phyloP scores from a whole-genome alignment of 2,329 filamentous ascomycete genomes.

The Colletotrichum falcatum region DNA sequence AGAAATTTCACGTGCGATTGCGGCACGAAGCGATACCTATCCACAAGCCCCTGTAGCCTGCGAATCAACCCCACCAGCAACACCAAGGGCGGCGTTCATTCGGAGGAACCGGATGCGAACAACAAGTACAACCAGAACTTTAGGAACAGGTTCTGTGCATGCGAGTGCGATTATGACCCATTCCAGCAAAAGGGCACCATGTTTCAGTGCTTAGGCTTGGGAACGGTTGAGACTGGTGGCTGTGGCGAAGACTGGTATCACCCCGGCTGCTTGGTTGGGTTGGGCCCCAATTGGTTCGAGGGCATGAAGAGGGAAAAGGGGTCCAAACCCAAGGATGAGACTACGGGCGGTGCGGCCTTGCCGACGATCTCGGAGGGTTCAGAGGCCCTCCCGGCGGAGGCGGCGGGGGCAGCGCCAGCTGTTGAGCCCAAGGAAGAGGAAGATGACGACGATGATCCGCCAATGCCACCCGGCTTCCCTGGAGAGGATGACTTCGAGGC shows the following conservation, averaged over 20 bases:
- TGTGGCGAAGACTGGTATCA: slow-evolving; percentile 99
- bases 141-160: slow-evolving; percentile 90
- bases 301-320: slow-evolving; percentile 57
- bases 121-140: slow-evolving; percentile 99
- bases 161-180: slow-evolving; percentile 87
- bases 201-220: slow-evolving; percentile 95
- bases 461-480: slow-evolving; percentile 87
- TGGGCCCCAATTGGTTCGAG: slow-evolving; percentile 80
- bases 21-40: slow-evolving; percentile 83
- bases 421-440: slow-evolving; percentile 41
- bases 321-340: slow-evolving; percentile 40
- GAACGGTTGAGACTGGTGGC: slow-evolving; percentile 82
- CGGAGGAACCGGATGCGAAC: slow-evolving; percentile 75
- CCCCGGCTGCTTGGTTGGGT: slow-evolving; percentile 87
- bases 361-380: slow-evolving; percentile 64
- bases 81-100: slow-evolving; percentile 80
- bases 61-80: slow-evolving; percentile 80
- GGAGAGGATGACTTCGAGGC: slow-evolving; percentile 89
- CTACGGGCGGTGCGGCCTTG: slow-evolving; percentile 48
- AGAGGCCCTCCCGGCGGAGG: slow-evolving; percentile 49
- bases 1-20: slow-evolving; percentile 97
- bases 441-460: slow-evolving; percentile 69
- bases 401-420: slow-evolving; percentile 38
- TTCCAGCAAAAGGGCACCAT: slow-evolving; percentile 94
- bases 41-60: slow-evolving; percentile 79